These are phyloP conservation scores for Colletotrichum sublineola DNA, from an alignment of 2,329 filamentous ascomycete genomes.

Conservation along the genomic window DNA sequence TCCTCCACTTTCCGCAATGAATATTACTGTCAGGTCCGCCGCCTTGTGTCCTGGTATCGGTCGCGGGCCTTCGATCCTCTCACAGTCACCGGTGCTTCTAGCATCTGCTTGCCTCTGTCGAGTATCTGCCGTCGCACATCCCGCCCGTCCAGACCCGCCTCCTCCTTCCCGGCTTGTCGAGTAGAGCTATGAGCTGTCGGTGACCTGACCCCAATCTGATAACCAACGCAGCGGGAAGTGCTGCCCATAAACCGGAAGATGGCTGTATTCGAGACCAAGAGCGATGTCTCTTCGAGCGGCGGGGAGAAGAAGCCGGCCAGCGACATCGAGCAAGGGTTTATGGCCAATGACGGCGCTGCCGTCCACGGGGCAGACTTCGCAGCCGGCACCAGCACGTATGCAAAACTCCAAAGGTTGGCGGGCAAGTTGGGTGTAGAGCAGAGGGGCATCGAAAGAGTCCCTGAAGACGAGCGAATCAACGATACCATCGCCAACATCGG, in stretches of 20 bases:
- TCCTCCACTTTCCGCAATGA: slow-evolving; percentile 41
- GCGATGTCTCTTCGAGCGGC: slow-evolving; percentile 35
- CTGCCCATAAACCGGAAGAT: slow-evolving; percentile 4
- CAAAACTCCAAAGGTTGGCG: slow-evolving; percentile 69
- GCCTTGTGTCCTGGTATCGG: slow-evolving; percentile 12
- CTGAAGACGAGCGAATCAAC: slow-evolving; percentile 76
- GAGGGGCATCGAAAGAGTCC: slow-evolving; percentile 81
- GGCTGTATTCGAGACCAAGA: slow-evolving; percentile 38
- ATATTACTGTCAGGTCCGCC: slow-evolving; percentile 36
- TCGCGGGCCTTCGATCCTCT: slow-evolving; percentile 22
- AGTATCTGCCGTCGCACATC: neutral
- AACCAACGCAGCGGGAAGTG: slow-evolving; percentile 6
- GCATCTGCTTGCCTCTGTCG: slow-evolving; percentile 12
- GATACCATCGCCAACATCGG: slow-evolving; percentile 75
- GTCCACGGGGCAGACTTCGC: slow-evolving; percentile 33
- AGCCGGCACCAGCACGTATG: slow-evolving; percentile 43
- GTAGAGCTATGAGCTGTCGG: slow-evolving; percentile 28
- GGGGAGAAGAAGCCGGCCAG: slow-evolving; percentile 29
- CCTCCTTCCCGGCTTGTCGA: neutral
- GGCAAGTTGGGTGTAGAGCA: slow-evolving; percentile 78
- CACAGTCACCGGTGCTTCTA: slow-evolving; percentile 23
- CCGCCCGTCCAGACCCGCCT: neutral
- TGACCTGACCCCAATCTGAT: slow-evolving; percentile 14
- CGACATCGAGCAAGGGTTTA: slow-evolving; percentile 27
- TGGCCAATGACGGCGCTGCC: slow-evolving; percentile 20